Evolutionary conservation across 169 alveolate genomes (phyloP).

Genomic region (Cryptosporidium andersoni): DNA sequence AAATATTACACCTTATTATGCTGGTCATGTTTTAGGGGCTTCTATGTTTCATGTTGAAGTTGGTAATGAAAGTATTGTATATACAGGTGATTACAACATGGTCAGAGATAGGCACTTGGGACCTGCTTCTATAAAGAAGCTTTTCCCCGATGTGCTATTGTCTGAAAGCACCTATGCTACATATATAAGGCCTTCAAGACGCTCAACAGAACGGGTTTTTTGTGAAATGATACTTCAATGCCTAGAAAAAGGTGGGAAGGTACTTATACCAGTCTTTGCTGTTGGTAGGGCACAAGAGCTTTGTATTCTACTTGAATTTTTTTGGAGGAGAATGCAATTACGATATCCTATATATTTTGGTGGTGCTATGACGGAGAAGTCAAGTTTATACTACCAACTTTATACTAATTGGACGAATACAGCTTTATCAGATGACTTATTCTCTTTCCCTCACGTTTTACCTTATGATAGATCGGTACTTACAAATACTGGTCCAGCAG

Average conservation of each 20-base stretch:
- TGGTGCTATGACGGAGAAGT: slow-evolving; percentile 97
- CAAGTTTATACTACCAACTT: slow-evolving; percentile 92
- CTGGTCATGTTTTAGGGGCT: slow-evolving; percentile 99
- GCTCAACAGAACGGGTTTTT: slow-evolving; percentile 94
- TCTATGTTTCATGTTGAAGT: slow-evolving; percentile 93
- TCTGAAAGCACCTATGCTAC: slow-evolving; percentile 98
- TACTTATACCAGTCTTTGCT: slow-evolving; percentile 98
- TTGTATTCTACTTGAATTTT: slow-evolving; percentile 93
- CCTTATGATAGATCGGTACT: slow-evolving; percentile 89
- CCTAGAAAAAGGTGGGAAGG: slow-evolving; percentile 88
- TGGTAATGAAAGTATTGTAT: slow-evolving; percentile 89
- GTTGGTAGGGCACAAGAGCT: slow-evolving; percentile 98
- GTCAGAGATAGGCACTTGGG: slow-evolving; percentile 96
- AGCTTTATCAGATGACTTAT: slow-evolving; percentile 85
- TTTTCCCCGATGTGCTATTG: slow-evolving; percentile 91
- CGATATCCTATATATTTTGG: slow-evolving; percentile 94
- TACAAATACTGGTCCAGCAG: slow-evolving; percentile 94
- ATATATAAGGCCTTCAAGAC: slow-evolving; percentile 92
- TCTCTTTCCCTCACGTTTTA: slow-evolving; percentile 90
- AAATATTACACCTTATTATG: slow-evolving; percentile 94
- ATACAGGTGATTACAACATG: slow-evolving; percentile 95
- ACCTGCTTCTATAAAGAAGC: slow-evolving; percentile 92
- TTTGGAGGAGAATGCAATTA: slow-evolving; percentile 93
- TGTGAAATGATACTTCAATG: slow-evolving; percentile 86
- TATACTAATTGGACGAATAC: slow-evolving; percentile 93